Evolutionary conservation across 2,329 filamentous ascomycete species (phyloP).

Genomic region (Trichothecium roseum): DNA sequence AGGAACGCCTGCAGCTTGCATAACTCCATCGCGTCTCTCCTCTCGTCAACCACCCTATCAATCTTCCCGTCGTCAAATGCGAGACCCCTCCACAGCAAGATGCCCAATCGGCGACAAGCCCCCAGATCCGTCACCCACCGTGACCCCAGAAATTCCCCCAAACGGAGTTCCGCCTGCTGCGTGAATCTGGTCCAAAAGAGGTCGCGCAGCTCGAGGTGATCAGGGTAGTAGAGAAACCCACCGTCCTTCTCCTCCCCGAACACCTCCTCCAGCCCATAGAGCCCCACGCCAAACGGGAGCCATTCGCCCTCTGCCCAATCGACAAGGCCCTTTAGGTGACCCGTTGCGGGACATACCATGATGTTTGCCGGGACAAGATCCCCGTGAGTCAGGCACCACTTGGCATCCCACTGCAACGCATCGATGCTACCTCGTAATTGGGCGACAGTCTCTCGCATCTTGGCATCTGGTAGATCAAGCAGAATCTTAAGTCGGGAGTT

Average conservation of each 20-base stretch:
- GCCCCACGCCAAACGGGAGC: conserved; percentile 46
- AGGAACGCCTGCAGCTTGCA: conserved; percentile 30
- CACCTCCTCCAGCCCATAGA: conserved; percentile 52
- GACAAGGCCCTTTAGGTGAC: conserved; percentile 40
- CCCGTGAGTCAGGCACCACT: conserved; percentile 49
- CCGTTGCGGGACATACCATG: conserved; percentile 33
- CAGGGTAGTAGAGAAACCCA: conserved; percentile 30
- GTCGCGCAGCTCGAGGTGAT: conserved; percentile 29
- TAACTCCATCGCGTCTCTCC: conserved; percentile 41
- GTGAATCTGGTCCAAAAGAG: conserved; percentile 39
- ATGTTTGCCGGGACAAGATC: conserved; percentile 50
- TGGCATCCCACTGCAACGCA: conserved; percentile 28
- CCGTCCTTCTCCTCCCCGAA: conserved; percentile 34
- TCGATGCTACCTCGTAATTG: conserved; percentile 17
- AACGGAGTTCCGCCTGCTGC: conserved; percentile 14
- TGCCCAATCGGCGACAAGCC: conserved; percentile 37
- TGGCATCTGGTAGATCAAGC: conserved; percentile 19
- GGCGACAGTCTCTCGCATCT: conserved; percentile 15
- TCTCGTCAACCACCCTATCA: conserved; percentile 43
- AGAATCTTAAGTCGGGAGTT: conserved; percentile 27
- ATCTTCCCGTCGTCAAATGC: conserved; percentile 52
- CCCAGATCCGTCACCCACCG: conserved; percentile 20
- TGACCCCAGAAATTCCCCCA: too few species aligned
- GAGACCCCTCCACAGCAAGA: conserved; percentile 53
- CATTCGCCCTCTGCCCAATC: conserved; percentile 57